A percentile compares a stretch with the other conserved stretches of the same genome.
phyloP scores from a whole-genome alignment of 164 flowering plant species.

The Akebia trifoliata region DNA sequence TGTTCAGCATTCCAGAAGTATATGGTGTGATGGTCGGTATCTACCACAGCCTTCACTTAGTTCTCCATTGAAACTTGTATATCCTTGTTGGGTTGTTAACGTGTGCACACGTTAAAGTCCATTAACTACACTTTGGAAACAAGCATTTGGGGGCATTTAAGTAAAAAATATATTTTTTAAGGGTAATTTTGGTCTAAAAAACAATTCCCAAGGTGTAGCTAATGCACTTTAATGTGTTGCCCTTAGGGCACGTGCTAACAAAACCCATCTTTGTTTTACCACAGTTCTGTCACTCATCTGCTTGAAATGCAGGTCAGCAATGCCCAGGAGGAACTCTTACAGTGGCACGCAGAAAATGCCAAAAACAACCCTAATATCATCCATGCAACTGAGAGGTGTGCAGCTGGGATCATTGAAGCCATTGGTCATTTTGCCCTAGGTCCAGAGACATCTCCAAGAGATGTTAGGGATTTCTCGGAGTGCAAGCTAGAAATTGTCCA shows the following conservation, averaged over 20 bases:
- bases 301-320: slow-evolving; percentile 57
- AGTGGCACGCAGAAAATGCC: slow-evolving; percentile 76
- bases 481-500: slow-evolving; percentile 24
- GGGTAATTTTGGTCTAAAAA: no score
- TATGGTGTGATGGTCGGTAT: slow-evolving; percentile 82
- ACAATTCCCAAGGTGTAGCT: no score
- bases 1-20: slow-evolving; percentile 77
- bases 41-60: neutral
- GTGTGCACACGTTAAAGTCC: no score
- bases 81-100: no score
- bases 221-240: no score
- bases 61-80: no score
- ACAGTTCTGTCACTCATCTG: neutral
- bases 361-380: slow-evolving; percentile 63
- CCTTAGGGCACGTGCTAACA: no score
- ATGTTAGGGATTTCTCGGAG: slow-evolving; percentile 36
- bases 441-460: slow-evolving; percentile 58
- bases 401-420: slow-evolving; percentile 78
- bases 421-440: slow-evolving; percentile 76
- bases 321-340: slow-evolving; percentile 84
- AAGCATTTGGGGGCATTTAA: no score
- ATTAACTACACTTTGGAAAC: no score
- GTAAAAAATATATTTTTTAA: no score
- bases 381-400: slow-evolving; percentile 83
- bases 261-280: neutral